Percentiles rank a stretch among this genome's conserved stretches.
phyloP scores from a whole-genome alignment of 768 basidiomycete genomes.

The Trametes villosa region DNA sequence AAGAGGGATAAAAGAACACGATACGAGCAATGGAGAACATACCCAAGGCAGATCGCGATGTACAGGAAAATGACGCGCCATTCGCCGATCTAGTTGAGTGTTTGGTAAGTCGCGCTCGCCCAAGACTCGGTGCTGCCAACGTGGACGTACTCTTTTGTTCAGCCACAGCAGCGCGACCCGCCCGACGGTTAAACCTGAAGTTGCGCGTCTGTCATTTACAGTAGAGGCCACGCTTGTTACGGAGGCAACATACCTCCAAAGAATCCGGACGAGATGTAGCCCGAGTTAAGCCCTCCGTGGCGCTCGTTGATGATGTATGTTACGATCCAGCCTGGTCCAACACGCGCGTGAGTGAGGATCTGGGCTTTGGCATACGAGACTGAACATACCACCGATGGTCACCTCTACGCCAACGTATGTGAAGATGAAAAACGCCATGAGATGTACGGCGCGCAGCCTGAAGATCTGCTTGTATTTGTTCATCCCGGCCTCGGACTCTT shows the following conservation, averaged over 20 bases:
- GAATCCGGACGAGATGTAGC: conserved; percentile 49
- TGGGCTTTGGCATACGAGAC: neutral
- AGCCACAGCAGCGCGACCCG: conserved; percentile 56
- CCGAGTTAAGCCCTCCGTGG: conserved; percentile 41
- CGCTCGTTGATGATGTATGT: conserved; percentile 47
- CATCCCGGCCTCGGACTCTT: conserved; percentile 35
- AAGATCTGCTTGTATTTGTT: conserved; percentile 49
- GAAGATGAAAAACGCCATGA: conserved; percentile 47
- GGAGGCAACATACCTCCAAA: conserved; percentile 36
- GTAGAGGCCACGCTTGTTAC: neutral
- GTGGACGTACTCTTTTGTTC: conserved; percentile 43
- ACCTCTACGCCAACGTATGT: conserved; percentile 48
- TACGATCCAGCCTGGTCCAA: conserved; percentile 48
- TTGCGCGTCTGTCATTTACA: neutral
- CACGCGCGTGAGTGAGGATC: neutral
- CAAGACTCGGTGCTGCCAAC: neutral
- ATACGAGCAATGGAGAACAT: conserved; percentile 9
- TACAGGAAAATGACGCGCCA: conserved; percentile 43
- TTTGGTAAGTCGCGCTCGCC: neutral
- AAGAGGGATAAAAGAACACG: conserved; percentile 16
- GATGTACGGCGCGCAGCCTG: conserved; percentile 42
- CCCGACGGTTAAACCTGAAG: conserved; percentile 52
- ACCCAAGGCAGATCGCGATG: conserved; percentile 42
- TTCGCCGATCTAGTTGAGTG: conserved; percentile 40
- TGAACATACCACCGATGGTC: conserved; percentile 43